Evolutionary conservation across 2,329 filamentous ascomycete genomes (phyloP), one percentile per base, ranked within the genome.

Genomic region (Stemphylium lycopersici): DNA sequence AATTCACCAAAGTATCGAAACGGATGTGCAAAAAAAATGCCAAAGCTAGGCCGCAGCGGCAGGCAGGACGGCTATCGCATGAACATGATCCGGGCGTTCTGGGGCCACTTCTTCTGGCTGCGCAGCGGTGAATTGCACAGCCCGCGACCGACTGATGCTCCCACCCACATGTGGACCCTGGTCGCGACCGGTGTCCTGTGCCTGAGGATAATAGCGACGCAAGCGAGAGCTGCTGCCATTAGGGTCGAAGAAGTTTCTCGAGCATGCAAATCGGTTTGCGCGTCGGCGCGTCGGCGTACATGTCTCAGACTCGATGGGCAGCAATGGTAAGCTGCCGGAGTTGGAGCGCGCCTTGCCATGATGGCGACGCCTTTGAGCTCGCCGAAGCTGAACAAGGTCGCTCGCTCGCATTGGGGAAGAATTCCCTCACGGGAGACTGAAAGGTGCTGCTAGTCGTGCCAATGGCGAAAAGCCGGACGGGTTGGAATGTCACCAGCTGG

Each of bases 101-200:
- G 62, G 65, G 66, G 66, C 62, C 67, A 56, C 39, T 56, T 40
- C 45, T 38, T 42, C 56, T 48, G 56, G 53, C 52, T 58, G 62
- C 48, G 58, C 58, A 62, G 62, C 52, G 60, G 62, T 68, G 68
- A 68, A 68, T 62, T 63, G 70, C 71, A 73, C 70, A 72, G 71
- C 70, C 71, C 55, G 59, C 58, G 36, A 42, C 61, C 57, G 47
- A 58, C 44, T 54, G 46, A 48, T 32, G 48, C 53, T 31, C 44
- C 43, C 56, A 69, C 65, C 62, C 62, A 66, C 64, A 57, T 47
- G 52, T 59, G 51, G 48, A 52, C 65, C 67, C 63, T 56, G 57
- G 58, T 45, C 26, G 43, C 48, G 58, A 64, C 67, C 62, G 66
- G 63, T 64, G 62, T 66, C 56, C 32, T 55, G 61, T 65, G 67